phyloP scores from a whole-genome alignment of 2,329 filamentous ascomycete species.

The Fusarium subglutinans region DNA sequence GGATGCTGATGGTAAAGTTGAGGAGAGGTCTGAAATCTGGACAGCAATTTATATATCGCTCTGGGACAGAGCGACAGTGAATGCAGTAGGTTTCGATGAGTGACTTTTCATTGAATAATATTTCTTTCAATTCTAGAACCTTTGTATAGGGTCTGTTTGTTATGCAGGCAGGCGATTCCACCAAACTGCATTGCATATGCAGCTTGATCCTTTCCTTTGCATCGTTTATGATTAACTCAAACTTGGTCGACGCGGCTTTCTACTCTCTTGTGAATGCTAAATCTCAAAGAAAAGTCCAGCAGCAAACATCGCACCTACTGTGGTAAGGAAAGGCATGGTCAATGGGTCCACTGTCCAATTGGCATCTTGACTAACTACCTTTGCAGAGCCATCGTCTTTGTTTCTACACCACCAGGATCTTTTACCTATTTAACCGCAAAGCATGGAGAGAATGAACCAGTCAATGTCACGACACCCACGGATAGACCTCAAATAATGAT shows the following conservation, averaged over 20 bases:
- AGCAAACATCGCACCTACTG: background rate
- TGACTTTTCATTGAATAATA: background rate
- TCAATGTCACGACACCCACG: background rate
- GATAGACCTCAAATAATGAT: too few relatives aligned
- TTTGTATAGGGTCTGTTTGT: background rate
- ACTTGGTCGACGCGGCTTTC: too few relatives aligned
- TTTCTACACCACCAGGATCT: fast-evolving
- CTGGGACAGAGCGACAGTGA: background rate
- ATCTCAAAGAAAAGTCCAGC: background rate
- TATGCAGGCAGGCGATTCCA: background rate
- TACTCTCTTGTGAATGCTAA: fast-evolving
- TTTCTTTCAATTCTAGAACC: fast-evolving
- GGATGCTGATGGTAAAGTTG: background rate
- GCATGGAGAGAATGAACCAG: fast-evolving
- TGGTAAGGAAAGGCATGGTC: background rate
- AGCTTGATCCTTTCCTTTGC: background rate
- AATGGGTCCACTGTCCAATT: background rate
- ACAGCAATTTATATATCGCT: background rate
- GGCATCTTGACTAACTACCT: background rate
- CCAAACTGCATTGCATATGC: background rate
- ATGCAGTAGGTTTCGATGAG: too few relatives aligned
- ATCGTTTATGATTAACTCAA: background rate
- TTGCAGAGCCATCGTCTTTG: background rate
- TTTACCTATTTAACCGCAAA: background rate
- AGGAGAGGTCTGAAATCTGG: background rate